These are phyloP conservation scores for Cutaneotrichosporon cutaneum DNA, from an alignment of 1,284 basidiomycete genomes.

Conservation along the genomic window DNA sequence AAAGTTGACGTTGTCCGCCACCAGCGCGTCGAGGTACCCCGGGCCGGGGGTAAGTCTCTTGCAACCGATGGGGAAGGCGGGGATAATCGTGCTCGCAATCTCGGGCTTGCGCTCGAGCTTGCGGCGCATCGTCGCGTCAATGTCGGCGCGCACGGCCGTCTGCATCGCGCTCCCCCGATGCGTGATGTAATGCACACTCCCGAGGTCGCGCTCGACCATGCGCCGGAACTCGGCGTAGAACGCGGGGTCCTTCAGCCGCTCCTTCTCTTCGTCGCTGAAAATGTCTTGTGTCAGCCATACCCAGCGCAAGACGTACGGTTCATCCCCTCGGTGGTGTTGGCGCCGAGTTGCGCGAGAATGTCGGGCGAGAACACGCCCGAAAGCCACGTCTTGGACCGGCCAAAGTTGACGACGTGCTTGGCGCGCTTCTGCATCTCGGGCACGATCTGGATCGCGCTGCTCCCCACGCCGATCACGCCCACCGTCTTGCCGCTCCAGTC, in stretches of 20 bases:
- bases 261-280: conserved; percentile 37
- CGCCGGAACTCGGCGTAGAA: conserved; percentile 34
- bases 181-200: conserved; percentile 31
- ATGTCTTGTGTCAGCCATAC: conserved; percentile 13
- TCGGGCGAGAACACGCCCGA: conserved; percentile 29
- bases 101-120: conserved; percentile 27
- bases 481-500: conserved; percentile 23
- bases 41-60: conserved; percentile 45
- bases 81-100: conserved; percentile 29
- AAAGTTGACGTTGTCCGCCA: conserved; percentile 37
- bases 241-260: conserved; percentile 21
- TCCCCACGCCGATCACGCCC: conserved; percentile 24
- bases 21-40: conserved; percentile 47
- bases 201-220: conserved; percentile 37
- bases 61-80: conserved; percentile 39
- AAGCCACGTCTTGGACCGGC: conserved; percentile 30
- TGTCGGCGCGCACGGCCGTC: conserved; percentile 1
- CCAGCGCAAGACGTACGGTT: conserved; percentile 14
- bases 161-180: conserved; percentile 23
- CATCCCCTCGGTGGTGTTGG: conserved; percentile 6
- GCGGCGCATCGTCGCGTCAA: conserved; percentile 25
- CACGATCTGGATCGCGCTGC: conserved; percentile 30
- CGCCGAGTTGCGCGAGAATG: conserved; percentile 18
- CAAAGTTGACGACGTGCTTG: conserved; percentile 17
- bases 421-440: conserved; percentile 30